Conservation (phyloP, 768 basidiomycete genomes). For the Lanmaoa rubissima region DNA sequence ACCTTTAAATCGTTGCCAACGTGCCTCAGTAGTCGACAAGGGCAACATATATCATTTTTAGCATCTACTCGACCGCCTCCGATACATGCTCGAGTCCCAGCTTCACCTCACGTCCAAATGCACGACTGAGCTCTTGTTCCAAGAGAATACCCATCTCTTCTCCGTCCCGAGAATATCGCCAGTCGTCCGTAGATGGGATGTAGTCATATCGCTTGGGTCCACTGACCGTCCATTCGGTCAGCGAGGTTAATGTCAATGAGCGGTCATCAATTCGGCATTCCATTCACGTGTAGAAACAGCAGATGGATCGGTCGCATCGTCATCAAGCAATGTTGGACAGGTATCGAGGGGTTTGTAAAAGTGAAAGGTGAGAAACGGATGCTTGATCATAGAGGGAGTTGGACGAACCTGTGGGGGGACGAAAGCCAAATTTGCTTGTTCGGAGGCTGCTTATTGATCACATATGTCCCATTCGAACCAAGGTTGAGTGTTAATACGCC, state of each 20-base stretch:
- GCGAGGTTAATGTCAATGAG: neutral
- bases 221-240: slow-evolving; percentile 39
- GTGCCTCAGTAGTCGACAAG: neutral
- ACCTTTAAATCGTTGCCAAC: neutral
- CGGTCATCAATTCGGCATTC: neutral
- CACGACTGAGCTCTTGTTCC: slow-evolving; percentile 60
- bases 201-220: slow-evolving; percentile 94
- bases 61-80: slow-evolving; percentile 16
- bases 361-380: slow-evolving; percentile 1
- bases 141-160: slow-evolving; percentile 58
- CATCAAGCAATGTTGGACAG: neutral
- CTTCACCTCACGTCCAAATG: slow-evolving; percentile 36
- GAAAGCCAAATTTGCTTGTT: slow-evolving; percentile 98
- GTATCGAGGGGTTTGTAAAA: neutral
- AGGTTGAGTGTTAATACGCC: slow-evolving; percentile 87
- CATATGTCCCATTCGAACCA: slow-evolving; percentile 81
- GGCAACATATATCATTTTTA: neutral
- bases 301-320: neutral
- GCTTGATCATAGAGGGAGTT: neutral
- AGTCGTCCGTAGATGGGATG: slow-evolving; percentile 49
- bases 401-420: slow-evolving; percentile 73
- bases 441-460: slow-evolving; percentile 96
- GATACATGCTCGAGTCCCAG: slow-evolving; percentile 32
- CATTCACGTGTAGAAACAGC: slow-evolving; percentile 4
- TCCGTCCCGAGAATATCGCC: slow-evolving; percentile 77